These are phyloP conservation scores for Canna indica DNA, from an alignment of 176 grass and related monocot species.

Conservation along the genomic window DNA sequence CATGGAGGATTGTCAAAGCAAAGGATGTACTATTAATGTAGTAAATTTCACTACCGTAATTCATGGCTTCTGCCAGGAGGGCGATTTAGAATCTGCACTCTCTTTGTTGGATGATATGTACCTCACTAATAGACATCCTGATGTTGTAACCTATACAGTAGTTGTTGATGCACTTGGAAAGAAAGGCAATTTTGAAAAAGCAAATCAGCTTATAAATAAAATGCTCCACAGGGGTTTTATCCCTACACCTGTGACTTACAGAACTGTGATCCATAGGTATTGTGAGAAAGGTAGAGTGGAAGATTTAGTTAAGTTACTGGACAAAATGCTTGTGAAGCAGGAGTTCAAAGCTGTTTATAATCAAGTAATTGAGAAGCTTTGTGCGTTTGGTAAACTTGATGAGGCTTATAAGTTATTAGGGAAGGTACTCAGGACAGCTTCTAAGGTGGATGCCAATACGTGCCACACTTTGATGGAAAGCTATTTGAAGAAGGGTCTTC, in stretches of 20 bases:
- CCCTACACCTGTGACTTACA: conserved; percentile 81
- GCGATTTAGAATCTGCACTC: conserved; percentile 65
- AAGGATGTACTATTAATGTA: conserved; percentile 79
- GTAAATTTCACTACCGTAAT: conserved; percentile 94
- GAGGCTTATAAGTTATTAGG: conserved; percentile 59
- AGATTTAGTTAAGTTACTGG: conserved; percentile 61
- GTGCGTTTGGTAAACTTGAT: conserved; percentile 54
- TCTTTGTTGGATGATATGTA: conserved; percentile 96
- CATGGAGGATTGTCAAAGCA: conserved; percentile 85
- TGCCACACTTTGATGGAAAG: conserved; percentile 72
- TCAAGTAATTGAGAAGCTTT: conserved; percentile 84
- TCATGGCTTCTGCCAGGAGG: conserved; percentile 72
- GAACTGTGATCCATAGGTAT: conserved; percentile 81
- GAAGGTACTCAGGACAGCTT: conserved; percentile 74
- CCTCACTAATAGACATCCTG: conserved; percentile 82
- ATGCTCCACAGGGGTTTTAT: conserved; percentile 83
- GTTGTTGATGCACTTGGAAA: conserved; percentile 73
- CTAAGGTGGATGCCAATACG: conserved; percentile 62
- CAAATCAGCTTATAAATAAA: conserved; percentile 55
- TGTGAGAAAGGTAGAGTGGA: conserved; percentile 61
- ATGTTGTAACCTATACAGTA: conserved; percentile 85
- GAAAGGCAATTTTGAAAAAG: conserved; percentile 68
- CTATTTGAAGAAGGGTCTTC: conserved; percentile 44
- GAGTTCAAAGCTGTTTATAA: conserved; percentile 60
- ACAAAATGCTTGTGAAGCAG: conserved; percentile 63